These are phyloP conservation scores for Fusarium sp. DNA, from an alignment of 2,329 filamentous ascomycete species.

Conservation along the genomic window DNA sequence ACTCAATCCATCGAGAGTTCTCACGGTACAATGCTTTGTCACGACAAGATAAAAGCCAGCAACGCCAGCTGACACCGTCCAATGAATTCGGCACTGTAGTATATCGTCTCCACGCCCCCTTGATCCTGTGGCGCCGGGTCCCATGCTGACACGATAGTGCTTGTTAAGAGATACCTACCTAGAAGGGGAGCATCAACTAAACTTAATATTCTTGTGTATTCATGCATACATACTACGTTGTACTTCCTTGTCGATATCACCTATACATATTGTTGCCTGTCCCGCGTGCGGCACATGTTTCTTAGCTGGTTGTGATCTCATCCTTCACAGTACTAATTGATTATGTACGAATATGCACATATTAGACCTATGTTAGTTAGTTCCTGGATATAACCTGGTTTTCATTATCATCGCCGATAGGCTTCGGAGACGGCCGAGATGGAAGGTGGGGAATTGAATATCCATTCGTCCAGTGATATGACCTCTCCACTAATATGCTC, in stretches of 20 bases:
- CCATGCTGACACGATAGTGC: slow-evolving; percentile 27
- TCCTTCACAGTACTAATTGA: background rate
- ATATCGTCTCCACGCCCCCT: slow-evolving; percentile 17
- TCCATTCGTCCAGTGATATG: slow-evolving; percentile 8
- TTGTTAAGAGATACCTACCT: slow-evolving; percentile 4
- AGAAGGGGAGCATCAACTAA: background rate
- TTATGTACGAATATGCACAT: background rate
- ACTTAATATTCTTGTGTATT: slow-evolving; percentile 5
- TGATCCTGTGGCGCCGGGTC: slow-evolving; percentile 11
- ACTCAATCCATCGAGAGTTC: background rate
- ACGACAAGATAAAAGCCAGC: background rate
- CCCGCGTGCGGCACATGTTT: slow-evolving; percentile 14
- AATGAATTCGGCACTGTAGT: background rate
- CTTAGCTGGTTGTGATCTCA: background rate
- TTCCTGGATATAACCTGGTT: slow-evolving; percentile 5
- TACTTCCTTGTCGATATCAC: slow-evolving; percentile 17
- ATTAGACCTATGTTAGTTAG: background rate
- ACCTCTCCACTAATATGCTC: background rate
- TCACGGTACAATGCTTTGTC: background rate
- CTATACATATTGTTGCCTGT: slow-evolving; percentile 7
- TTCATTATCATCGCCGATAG: slow-evolving; percentile 3
- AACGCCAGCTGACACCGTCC: background rate
- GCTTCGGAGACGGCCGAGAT: slow-evolving; percentile 22
- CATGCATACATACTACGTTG: slow-evolving; percentile 6
- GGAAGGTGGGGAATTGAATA: slow-evolving; percentile 1